Base-by-base conservation (phyloP, 176 grass and related monocot genomes). In the Lolium rigidum region DNA sequence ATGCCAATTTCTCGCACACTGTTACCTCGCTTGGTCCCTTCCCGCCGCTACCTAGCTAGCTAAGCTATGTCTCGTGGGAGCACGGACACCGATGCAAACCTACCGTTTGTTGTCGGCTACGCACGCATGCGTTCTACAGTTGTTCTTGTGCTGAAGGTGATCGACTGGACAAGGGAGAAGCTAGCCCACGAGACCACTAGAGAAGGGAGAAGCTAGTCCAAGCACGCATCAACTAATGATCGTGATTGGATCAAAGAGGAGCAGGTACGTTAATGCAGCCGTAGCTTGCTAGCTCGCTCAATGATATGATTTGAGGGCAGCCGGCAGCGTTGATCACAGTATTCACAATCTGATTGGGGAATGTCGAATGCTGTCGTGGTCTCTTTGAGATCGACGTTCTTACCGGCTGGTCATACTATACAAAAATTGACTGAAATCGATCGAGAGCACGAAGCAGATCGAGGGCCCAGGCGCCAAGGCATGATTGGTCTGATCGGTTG, bases 201-300 rank as follows among this genome's bases (percentile, higher is more conserved):
- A 70, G 38, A 62, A 35, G 59, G n/a, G n/a, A n/a, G n/a, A n/a
- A n/a, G 52, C 65, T 89, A 31, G 81, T 73, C 37, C 87, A 79
- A 73, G 60, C 82, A 89, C 87, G 66, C 75, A 74, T 74, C 87
- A 17, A 64, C 35, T 21, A 3, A 21, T 9, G 0, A 59, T 9
- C 28, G 2, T 37, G 28, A 31, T 2, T n/a, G n/a, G 10, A 46
- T 46, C 21, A 38, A 18, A 22, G 2, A 20, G 17, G 7, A 26
- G 8, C 1, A 26, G 57, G 57, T 21, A 59, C 7, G 56, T 7
- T 55, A 50, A 10, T 87, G 35, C 11, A 2, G 71, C 68, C 78
- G 70, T 39, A 54, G 2, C 2, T 14, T 7, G 37, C 21, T 46
- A 28, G 21, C 56, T 17, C 7, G 58, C 43, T 64, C 39, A 61